Evolutionary conservation across 1,139 yeast genomes (phyloP).

Genomic region (Pichia sp.): DNA sequence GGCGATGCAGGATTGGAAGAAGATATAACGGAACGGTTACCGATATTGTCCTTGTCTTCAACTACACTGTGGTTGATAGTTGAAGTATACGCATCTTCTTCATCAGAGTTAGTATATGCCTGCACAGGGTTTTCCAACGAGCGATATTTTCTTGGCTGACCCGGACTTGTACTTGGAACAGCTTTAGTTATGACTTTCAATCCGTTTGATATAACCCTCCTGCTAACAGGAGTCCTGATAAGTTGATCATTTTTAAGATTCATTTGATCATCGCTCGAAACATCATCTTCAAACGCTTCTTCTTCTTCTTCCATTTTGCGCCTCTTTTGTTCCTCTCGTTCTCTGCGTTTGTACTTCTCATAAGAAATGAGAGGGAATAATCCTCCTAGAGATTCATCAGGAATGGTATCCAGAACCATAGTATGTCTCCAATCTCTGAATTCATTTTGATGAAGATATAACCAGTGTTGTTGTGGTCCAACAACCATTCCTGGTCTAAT

Average conservation of each 20-base stretch:
- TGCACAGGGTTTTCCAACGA: constrained; percentile 20
- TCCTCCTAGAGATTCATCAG: constrained; percentile 72
- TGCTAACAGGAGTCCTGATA: constrained; percentile 63
- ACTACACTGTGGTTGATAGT: constrained; percentile 16
- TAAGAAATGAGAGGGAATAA: constrained; percentile 61
- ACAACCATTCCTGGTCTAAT: constrained; percentile 98
- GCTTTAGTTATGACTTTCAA: constrained; percentile 59
- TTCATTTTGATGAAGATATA: constrained; percentile 89
- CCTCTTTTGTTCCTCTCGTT: constrained; percentile 29
- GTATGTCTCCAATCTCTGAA: constrained; percentile 95
- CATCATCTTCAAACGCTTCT: constrained; percentile 21
- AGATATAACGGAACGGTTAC: constrained; percentile 1
- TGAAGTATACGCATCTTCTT: constrained; percentile 26
- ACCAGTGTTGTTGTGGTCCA: constrained; percentile 99
- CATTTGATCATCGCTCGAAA: constrained; percentile 12
- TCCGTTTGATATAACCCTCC: constrained; percentile 62
- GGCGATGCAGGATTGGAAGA: constrained; percentile 14
- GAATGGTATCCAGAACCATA: constrained; percentile 67
- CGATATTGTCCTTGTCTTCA: constrained; percentile 12
- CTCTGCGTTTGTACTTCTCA: constrained; percentile 41
- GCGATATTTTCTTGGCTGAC: constrained; percentile 78
- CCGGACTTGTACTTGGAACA: constrained; percentile 89
- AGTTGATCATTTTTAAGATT: constrained; percentile 25
- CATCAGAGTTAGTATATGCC: constrained; percentile 25
- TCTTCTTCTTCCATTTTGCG: constrained; percentile 28